Base-by-base conservation (phyloP, 2,329 filamentous ascomycete genomes). In the Sarocladiaceae sp. region DNA sequence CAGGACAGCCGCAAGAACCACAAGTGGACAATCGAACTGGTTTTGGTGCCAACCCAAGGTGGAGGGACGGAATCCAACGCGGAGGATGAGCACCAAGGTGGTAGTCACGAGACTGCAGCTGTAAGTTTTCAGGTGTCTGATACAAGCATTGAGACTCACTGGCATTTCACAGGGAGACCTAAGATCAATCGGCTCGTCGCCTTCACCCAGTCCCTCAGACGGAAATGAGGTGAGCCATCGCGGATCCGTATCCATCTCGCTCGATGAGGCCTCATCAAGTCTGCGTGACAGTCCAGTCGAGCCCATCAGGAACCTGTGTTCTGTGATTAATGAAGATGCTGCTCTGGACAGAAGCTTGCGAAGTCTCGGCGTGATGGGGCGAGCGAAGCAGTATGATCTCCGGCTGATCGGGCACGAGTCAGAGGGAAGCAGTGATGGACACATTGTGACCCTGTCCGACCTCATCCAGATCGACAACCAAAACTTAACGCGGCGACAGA, bases 21-120 rank as follows among this genome's bases (percentile, higher is more conserved):
- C 20, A 39, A 39, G 21, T 39, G 34, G 34, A 39, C 34, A 4
- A 39, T 39, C 18, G 34, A 39, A 15, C 20, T 39, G 10, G 34
- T 39, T 10, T 21, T 39, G n/a, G n/a, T 26, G 19, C 34, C 34
- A 9, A 39, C 34, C 5, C 6, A 23, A 5, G 34, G 19, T 9
- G n/a, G 7, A 3, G 20, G 34, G 23, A 7, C 19, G 10, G 34
- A 39, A 13, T 13, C 13, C 26, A 29, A 13, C 26, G 26, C 20
- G 6, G 34, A 26, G 34, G n/a, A n/a, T n/a, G n/a, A n/a, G n/a
- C n/a, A n/a, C n/a, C n/a, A n/a, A n/a, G n/a, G n/a, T n/a, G n/a
- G n/a, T n/a, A n/a, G n/a, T n/a, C n/a, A n/a, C 34, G 34, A 39
- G 34, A 24, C 23, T 39, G 21, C 34, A 26, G 26, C 15, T 6